phyloP scores from a whole-genome alignment of 2,329 filamentous ascomycete genomes.

The Aspergillus ibericus region DNA sequence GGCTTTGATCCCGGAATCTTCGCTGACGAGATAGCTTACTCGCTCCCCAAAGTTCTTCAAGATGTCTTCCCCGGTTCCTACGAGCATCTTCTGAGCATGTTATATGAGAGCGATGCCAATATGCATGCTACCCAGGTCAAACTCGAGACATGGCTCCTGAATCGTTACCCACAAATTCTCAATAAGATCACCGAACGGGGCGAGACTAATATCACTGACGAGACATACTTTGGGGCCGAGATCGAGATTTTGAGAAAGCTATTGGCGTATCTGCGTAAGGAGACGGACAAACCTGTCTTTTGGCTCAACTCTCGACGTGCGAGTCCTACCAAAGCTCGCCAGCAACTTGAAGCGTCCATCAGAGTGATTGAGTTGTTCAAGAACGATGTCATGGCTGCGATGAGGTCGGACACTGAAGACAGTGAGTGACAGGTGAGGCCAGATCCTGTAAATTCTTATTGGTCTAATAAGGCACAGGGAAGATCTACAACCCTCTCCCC shows the following conservation, averaged over 20 bases:
- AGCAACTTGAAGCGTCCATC: slow-evolving; percentile 20
- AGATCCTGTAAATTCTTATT: neutral
- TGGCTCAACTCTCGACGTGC: slow-evolving; percentile 19
- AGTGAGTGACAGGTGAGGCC: slow-evolving; percentile 14
- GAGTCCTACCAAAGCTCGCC: slow-evolving; percentile 8
- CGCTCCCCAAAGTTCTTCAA: slow-evolving; percentile 8
- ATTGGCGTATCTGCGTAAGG: slow-evolving; percentile 21
- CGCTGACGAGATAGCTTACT: slow-evolving; percentile 9
- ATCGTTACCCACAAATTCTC: slow-evolving; percentile 25
- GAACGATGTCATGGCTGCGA: slow-evolving; percentile 12
- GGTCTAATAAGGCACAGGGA: slow-evolving; percentile 9
- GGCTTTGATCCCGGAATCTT: slow-evolving; percentile 24
- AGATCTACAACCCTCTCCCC: slow-evolving; percentile 14
- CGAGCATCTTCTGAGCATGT: slow-evolving; percentile 24
- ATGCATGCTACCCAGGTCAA: slow-evolving; percentile 66
- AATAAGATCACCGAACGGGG: neutral
- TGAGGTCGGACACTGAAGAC: slow-evolving; percentile 10
- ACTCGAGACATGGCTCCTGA: slow-evolving; percentile 63
- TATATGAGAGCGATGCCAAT: slow-evolving; percentile 48
- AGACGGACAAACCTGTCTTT: slow-evolving; percentile 14
- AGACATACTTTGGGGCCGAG: slow-evolving; percentile 22
- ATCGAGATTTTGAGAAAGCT: slow-evolving; percentile 25
- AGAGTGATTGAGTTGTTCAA: slow-evolving; percentile 26
- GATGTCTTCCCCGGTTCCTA: slow-evolving; percentile 23
- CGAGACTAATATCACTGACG: slow-evolving; percentile 13